Percentiles rank a stretch among this genome's conserved stretches.
phyloP scores from a whole-genome alignment of 352 stramenopile species.

The Pythium rhizo-oryzae region DNA sequence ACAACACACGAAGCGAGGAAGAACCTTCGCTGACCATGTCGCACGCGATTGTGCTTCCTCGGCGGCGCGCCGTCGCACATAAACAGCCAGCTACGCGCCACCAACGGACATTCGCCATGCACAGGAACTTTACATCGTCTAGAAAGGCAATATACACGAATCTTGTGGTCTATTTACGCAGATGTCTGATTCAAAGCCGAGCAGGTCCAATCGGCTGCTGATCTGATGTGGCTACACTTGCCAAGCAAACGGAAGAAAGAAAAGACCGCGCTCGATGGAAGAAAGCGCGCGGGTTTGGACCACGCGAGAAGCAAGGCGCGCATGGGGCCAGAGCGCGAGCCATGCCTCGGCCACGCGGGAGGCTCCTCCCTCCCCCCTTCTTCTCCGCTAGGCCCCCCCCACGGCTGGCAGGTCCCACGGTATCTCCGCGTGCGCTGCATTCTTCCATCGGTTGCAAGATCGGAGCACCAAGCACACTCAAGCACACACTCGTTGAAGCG shows the following conservation, averaged over 20 bases:
- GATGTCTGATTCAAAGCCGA: no score
- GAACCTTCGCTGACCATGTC: not conserved
- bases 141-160: no score
- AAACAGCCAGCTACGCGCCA: no score
- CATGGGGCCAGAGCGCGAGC: not conserved
- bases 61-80: not conserved
- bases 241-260: not conserved
- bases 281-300: not conserved
- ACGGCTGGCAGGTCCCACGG: not conserved
- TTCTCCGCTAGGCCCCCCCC: not conserved
- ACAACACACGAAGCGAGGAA: not conserved
- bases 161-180: no score
- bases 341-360: no score
- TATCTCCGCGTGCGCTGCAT: not conserved
- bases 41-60: not conserved
- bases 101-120: no score
- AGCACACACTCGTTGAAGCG: not conserved
- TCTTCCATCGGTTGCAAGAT: conserved; percentile 6
- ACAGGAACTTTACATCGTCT: no score
- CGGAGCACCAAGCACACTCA: not conserved
- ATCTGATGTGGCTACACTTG: not conserved
- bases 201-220: no score
- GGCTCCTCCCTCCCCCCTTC: not conserved
- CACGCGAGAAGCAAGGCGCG: not conserved
- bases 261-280: not conserved